phyloP scores from a whole-genome alignment of 23 red algal genomes.

The Gracilaria vermiculophylla region DNA sequence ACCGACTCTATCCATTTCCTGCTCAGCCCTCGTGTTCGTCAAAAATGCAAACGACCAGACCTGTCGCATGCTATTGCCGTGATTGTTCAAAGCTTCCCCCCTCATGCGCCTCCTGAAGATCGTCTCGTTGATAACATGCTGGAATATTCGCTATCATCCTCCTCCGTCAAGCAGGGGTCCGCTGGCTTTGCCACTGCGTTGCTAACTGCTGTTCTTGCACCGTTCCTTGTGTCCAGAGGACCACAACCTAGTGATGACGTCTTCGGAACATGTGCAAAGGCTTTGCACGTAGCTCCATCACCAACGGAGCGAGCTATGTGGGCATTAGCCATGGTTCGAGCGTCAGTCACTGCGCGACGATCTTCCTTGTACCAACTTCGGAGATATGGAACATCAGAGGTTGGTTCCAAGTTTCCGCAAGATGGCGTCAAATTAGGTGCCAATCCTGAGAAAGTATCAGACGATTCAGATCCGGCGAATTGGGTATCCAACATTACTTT shows the following conservation, averaged over 20 bases:
- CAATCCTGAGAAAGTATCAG: not conserved
- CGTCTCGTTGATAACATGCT: slow-evolving; percentile 55
- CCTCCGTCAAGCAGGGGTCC: slow-evolving; percentile 35
- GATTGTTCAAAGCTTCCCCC: slow-evolving; percentile 45
- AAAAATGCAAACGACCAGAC: slow-evolving; percentile 47
- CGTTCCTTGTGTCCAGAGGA: slow-evolving; percentile 46
- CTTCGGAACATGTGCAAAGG: slow-evolving; percentile 15
- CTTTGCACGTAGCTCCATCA: slow-evolving; percentile 26
- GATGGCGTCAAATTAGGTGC: not conserved
- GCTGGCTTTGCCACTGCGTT: slow-evolving; percentile 40
- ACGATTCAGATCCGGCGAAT: slow-evolving; percentile 4
- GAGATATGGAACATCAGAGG: slow-evolving; percentile 42
- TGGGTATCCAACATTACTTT: slow-evolving; percentile 58
- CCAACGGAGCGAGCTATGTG: slow-evolving; percentile 64
- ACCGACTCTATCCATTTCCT: slow-evolving; percentile 54
- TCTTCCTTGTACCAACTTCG: slow-evolving; percentile 45
- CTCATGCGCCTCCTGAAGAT: slow-evolving; percentile 64
- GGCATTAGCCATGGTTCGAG: slow-evolving; percentile 40
- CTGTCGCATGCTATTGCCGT: slow-evolving; percentile 50
- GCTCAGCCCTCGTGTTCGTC: slow-evolving; percentile 30
- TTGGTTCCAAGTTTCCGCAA: slow-evolving; percentile 50
- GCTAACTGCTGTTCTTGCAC: slow-evolving; percentile 23
- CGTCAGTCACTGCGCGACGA: slow-evolving; percentile 35
- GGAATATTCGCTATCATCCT: slow-evolving; percentile 30
- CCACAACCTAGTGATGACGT: slow-evolving; percentile 39